These are phyloP conservation scores for Fusarium sp. DNA, from an alignment of 2,329 filamentous ascomycete species.

Conservation along the genomic window DNA sequence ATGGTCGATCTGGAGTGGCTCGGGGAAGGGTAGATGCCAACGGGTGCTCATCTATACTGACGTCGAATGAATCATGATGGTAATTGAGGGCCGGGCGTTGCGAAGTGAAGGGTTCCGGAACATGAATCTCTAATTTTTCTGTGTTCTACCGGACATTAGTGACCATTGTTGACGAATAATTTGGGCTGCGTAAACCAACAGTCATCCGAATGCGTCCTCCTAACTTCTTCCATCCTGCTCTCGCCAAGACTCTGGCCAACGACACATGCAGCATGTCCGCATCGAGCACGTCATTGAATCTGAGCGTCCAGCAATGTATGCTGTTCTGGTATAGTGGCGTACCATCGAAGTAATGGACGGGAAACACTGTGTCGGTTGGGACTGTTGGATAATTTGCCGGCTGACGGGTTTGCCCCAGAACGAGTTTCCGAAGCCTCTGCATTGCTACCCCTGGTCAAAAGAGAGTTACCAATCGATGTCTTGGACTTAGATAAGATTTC, in stretches of 20 bases:
- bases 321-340: conserved; percentile 21
- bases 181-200: not conserved
- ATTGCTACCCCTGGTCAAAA: not conserved
- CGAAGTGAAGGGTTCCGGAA: conserved; percentile 49
- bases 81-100: conserved; percentile 59
- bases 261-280: conserved; percentile 50
- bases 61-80: conserved; percentile 55
- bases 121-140: conserved; percentile 53
- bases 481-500: not conserved
- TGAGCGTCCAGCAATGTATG: conserved; percentile 21
- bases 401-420: conserved; percentile 16
- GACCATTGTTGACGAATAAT: fast-evolving
- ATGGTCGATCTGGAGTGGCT: conserved; percentile 20
- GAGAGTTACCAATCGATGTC: not conserved
- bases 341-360: conserved; percentile 28
- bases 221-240: conserved; percentile 61
- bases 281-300: conserved; percentile 52
- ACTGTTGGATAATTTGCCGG: conserved; percentile 9
- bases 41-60: conserved; percentile 59
- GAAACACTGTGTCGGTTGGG: conserved; percentile 22
- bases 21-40: conserved; percentile 56
- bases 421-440: conserved; percentile 4
- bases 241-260: conserved; percentile 33
- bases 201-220: conserved; percentile 52
- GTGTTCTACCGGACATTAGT: not conserved